Evolutionary conservation across 2,329 filamentous ascomycete genomes (phyloP), one percentile per base, ranked within the genome.

Genomic region (Trichoderma sp.): DNA sequence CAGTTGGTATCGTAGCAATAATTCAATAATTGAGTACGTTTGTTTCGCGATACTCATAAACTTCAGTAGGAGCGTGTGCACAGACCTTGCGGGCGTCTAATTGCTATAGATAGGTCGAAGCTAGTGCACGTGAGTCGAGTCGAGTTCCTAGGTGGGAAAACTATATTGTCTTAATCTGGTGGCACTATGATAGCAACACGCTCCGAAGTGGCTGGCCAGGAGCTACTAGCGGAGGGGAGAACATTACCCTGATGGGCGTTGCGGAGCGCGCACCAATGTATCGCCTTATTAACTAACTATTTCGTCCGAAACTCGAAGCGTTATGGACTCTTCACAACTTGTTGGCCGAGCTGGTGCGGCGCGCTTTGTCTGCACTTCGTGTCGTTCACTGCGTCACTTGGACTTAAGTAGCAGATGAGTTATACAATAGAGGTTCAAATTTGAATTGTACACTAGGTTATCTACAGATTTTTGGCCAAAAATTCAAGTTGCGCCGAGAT

Each of bases 101-200:
- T 29, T 29, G 24, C 24, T 53, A 53, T 24, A 29, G 24, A 29
- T 53, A 19, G 43, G 13, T 49, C 16, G 6, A 47, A 11, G 19
- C 4, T n/a, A 49, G 4, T 29, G 24, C 49, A 29, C 10, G 49
- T 53, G 49, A 53, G 49, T 13, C 27, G 57, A 35, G 21, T 21
- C 33, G 24, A 59, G 33, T 59, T 37, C 7, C 21, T 43, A 40
- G 35, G 24, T 24, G 24, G 49, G 14, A 53, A 53, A 27, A 29
- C 33, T 35, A 35, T 10, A 53, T 14, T 29, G 24, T 53, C 14
- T 14, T 29, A 29, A 14, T 53, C 16, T 14, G 49, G 11, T 53
- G 4, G 24, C 21, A 59, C 57, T 27, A 59, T 59, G 27, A 59
- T 43, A 59, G 57, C 35, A 59, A 59, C 40, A 59, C 57, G 6